Percentiles rank a stretch among this genome's conserved stretches.
Evolutionary conservation across 176 grass and related monocot species (phyloP).

Genomic region (Elaeis guineensis): DNA sequence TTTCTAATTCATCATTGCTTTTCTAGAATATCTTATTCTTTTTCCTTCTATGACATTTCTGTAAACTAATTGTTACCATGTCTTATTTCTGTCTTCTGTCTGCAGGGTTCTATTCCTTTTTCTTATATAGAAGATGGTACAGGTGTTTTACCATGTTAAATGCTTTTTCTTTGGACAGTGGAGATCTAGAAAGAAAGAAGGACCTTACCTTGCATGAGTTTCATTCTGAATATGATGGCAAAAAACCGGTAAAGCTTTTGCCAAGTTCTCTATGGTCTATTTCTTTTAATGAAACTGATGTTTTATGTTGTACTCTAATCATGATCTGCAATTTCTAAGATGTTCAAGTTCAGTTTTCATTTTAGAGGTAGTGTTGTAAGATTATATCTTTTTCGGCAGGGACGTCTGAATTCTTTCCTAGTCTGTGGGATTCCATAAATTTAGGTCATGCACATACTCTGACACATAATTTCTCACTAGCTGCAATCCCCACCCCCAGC

Average conservation of each 20-base stretch:
- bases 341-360: no score
- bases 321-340: no score
- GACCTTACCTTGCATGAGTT: conserved; percentile 72
- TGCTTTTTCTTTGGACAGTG: conserved; percentile 65
- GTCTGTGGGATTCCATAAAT: no score
- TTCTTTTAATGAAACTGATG: no score
- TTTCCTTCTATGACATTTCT: not conserved
- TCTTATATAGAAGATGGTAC: conserved; percentile 91
- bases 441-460: no score
- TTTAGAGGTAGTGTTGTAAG: no score
- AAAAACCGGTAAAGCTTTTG: conserved; percentile 54
- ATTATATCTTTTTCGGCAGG: no score
- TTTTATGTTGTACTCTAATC: no score
- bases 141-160: conserved; percentile 72
- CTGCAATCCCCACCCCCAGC: no score
- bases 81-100: not conserved
- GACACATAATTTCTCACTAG: no score
- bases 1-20: not conserved
- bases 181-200: conserved; percentile 60
- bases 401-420: no score
- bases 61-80: not conserved
- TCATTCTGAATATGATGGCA: conserved; percentile 62
- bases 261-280: not conserved
- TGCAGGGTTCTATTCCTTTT: conserved; percentile 80
- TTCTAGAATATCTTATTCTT: not conserved